A percentile compares a stretch with the other conserved stretches of the same genome.
Evolutionary conservation across 208 protist species (phyloP).

Genomic region (Acanthamoeba culbertsoni): DNA sequence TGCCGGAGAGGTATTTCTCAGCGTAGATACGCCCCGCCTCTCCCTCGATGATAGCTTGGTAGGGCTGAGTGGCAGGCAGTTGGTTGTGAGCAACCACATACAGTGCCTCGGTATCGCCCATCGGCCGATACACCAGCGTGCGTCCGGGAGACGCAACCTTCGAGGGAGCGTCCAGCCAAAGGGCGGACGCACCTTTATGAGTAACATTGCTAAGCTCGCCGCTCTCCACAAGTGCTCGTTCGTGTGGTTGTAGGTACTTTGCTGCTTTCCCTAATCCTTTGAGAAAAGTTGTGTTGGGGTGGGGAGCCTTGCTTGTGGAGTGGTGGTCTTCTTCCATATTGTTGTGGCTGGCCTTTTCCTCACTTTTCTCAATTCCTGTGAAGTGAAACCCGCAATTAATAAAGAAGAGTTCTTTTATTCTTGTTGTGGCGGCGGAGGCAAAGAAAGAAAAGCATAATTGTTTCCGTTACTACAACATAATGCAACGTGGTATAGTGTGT

Average conservation of each 20-base stretch:
- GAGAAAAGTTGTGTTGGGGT: no score
- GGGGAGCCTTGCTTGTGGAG: no score
- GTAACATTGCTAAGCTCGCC: conserved; percentile 70
- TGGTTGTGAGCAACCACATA: conserved; percentile 53
- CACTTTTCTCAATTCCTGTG: no score
- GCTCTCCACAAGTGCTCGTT: conserved; percentile 60
- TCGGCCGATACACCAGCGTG: conserved; percentile 71
- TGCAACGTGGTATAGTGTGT: no score
- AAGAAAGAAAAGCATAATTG: no score
- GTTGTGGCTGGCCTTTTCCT: no score
- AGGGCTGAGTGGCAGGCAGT: conserved; percentile 72
- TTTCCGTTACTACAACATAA: no score
- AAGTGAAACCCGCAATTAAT: no score
- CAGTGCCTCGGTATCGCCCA: conserved; percentile 69
- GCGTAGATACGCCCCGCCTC: conserved; percentile 60
- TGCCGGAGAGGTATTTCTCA: conserved; percentile 70
- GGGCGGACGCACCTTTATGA: conserved; percentile 61
- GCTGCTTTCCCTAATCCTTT: conserved; percentile 40
- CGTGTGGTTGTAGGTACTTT: conserved; percentile 61
- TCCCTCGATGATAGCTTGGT: conserved; percentile 76
- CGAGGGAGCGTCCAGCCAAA: conserved; percentile 66
- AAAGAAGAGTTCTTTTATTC: no score
- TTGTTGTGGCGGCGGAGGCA: no score
- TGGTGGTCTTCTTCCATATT: no score
- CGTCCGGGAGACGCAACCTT: neutral